Conservation (phyloP, 2,329 filamentous ascomycete species). For the Fusarium azukiicola region DNA sequence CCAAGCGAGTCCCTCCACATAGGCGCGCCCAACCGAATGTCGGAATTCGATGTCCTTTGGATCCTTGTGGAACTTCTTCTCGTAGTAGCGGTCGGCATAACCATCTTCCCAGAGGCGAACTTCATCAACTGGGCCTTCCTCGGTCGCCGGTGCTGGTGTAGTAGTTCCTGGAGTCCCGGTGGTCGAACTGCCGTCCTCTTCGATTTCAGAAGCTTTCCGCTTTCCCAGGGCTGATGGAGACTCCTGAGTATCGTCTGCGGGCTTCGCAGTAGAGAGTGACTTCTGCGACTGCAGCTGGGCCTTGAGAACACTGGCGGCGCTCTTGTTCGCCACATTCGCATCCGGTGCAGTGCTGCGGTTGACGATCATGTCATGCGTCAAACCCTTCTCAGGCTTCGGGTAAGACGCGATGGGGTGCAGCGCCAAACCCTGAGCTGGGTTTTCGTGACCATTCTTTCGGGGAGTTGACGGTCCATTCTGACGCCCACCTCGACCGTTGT, state of each 20-base stretch:
- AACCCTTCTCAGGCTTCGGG: slow-evolving; percentile 74
- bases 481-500: slow-evolving; percentile 56
- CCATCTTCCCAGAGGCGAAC: slow-evolving; percentile 97
- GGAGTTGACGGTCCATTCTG: slow-evolving; percentile 41
- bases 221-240: slow-evolving; percentile 82
- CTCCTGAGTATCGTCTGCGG: slow-evolving; percentile 57
- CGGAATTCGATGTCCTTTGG: slow-evolving; percentile 92
- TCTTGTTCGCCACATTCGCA: slow-evolving; percentile 94
- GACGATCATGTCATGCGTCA: slow-evolving; percentile 94
- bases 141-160: slow-evolving; percentile 69
- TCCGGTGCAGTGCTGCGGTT: slow-evolving; percentile 84
- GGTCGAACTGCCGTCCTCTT: slow-evolving; percentile 81
- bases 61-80: slow-evolving; percentile 95
- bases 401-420: slow-evolving; percentile 70
- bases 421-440: slow-evolving; percentile 57
- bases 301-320: slow-evolving; percentile 93
- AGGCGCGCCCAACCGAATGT: slow-evolving; percentile 92
- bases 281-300: slow-evolving; percentile 82
- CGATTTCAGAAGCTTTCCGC: slow-evolving; percentile 87
- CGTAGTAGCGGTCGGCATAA: slow-evolving; percentile 97
- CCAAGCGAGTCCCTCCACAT: slow-evolving; percentile 97
- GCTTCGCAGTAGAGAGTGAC: slow-evolving; percentile 41
- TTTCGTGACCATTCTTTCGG: slow-evolving; percentile 59
- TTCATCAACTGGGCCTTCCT: slow-evolving; percentile 87
- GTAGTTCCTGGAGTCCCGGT: slow-evolving; percentile 75